Conservation (phyloP, 2,329 filamentous ascomycete species). For the Knoxdaviesia capensis region DNA sequence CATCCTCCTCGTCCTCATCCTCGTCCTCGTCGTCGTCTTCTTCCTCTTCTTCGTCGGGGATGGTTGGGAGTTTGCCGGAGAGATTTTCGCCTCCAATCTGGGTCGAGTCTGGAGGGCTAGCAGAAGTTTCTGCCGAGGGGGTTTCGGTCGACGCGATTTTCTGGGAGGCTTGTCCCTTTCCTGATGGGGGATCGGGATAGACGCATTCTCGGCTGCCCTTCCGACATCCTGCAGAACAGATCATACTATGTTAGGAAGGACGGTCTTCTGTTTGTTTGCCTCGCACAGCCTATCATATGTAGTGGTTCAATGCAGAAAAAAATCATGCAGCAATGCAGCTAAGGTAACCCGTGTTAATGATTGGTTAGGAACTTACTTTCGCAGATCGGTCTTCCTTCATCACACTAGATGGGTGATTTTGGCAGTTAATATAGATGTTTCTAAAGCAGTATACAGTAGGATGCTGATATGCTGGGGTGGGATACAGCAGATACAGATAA, state of each 20-base stretch:
- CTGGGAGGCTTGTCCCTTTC: slow-evolving; percentile 15
- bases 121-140: slow-evolving; percentile 15
- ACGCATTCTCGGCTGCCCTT: slow-evolving; percentile 83
- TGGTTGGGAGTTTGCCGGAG: slow-evolving; percentile 26
- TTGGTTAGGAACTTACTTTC: slow-evolving; percentile 34
- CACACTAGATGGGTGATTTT: slow-evolving; percentile 42
- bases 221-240: slow-evolving; percentile 44
- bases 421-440: slow-evolving; percentile 7
- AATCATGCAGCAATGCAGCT: not conserved
- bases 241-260: too few relatives aligned
- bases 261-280: too few relatives aligned
- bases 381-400: slow-evolving; percentile 72
- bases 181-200: slow-evolving; percentile 53
- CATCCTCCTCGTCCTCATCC: too few relatives aligned
- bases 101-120: slow-evolving; percentile 32
- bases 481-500: too few relatives aligned
- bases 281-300: too few relatives aligned
- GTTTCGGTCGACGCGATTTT: slow-evolving; percentile 17
- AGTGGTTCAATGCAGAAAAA: too few relatives aligned
- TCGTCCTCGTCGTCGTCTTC: slow-evolving; percentile 3
- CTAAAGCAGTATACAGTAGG: not conserved
- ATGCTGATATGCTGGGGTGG: too few relatives aligned
- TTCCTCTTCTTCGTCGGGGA: slow-evolving; percentile 33
- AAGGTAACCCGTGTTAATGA: not conserved
- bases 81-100: slow-evolving; percentile 20